A percentile compares a stretch with the other conserved stretches of the same genome.
phyloP scores from a whole-genome alignment of 495 filamentous ascomycete species.

The Penicillium longicatenatum region DNA sequence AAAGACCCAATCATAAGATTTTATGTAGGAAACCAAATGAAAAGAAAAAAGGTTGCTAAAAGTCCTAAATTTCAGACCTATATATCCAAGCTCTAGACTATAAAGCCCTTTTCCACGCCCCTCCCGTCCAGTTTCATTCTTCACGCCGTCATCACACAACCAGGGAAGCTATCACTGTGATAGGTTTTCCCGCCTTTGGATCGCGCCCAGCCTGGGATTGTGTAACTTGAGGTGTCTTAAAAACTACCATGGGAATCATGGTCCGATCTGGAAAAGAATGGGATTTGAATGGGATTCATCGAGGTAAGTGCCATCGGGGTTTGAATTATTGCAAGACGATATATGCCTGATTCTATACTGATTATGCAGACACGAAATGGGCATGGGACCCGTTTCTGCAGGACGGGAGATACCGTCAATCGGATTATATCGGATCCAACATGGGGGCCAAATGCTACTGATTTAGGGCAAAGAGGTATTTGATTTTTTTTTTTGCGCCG shows the following conservation, averaged over 20 bases:
- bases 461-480: constrained; percentile 6
- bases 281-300: background rate
- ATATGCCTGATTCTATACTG: constrained; percentile 2
- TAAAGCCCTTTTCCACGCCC: constrained; percentile 4
- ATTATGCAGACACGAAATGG: constrained; percentile 2
- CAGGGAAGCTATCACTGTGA: constrained; percentile 13
- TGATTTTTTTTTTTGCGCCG: constrained; percentile 22
- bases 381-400: constrained; percentile 7
- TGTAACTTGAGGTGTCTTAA: constrained; percentile 31
- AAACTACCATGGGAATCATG: constrained; percentile 11
- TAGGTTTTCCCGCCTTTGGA: constrained; percentile 13
- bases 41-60: background rate
- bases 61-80: background rate
- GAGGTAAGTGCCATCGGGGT: background rate
- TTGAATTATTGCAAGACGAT: background rate
- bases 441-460: background rate
- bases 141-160: constrained; percentile 22
- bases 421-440: constrained; percentile 21
- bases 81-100: constrained; percentile 7
- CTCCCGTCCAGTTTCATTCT: constrained; percentile 1
- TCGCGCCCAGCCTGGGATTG: constrained; percentile 11
- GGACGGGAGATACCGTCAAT: constrained; percentile 6
- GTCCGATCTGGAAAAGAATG: background rate
- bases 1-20: constrained; percentile 1
- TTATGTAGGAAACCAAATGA: background rate